Percentiles rank a stretch among this genome's conserved stretches.
phyloP scores from a whole-genome alignment of 805 yeast genomes.

The Saccharomycopsis sp. region DNA sequence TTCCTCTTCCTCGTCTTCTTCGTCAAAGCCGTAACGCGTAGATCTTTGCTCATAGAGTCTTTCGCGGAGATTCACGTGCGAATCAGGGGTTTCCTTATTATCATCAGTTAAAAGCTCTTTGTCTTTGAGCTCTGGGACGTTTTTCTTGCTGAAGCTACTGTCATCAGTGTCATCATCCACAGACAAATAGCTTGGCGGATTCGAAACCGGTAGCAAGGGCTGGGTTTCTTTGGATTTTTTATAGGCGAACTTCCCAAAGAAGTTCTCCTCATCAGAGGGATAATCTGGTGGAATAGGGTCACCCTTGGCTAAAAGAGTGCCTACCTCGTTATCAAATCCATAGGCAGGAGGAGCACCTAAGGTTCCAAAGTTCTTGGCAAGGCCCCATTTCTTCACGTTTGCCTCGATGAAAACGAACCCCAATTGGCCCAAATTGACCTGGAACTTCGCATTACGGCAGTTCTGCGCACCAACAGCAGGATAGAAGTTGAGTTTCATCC shows the following conservation, averaged over 20 bases:
- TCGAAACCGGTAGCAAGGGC: not conserved
- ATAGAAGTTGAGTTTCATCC: conserved; percentile 41
- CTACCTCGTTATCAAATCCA: conserved; percentile 33
- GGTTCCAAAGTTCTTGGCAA: conserved; percentile 56
- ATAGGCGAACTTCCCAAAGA: conserved; percentile 30
- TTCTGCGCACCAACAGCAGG: conserved; percentile 90
- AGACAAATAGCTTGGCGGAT: conserved; percentile 1
- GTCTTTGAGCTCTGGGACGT: not conserved
- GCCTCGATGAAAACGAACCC: conserved; percentile 81
- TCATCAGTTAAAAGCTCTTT: not conserved
- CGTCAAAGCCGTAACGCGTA: not conserved
- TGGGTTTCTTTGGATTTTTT: not conserved
- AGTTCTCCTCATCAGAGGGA: conserved; percentile 39
- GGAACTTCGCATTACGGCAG: conserved; percentile 35
- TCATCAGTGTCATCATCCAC: not conserved
- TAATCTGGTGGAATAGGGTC: conserved; percentile 43
- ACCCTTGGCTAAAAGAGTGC: conserved; percentile 28
- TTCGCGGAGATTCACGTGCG: conserved; percentile 6
- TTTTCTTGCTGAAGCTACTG: not conserved
- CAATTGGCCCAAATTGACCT: conserved; percentile 67
- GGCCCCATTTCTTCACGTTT: conserved; percentile 81
- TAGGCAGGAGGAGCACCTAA: conserved; percentile 23
- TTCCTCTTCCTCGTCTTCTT: not conserved
- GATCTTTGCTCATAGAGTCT: conserved; percentile 14
- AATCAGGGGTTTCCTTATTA: conserved; percentile 9